Evolutionary conservation across 2,329 filamentous ascomycete species (phyloP).

Genomic region (Clonostachys chloroleuca): DNA sequence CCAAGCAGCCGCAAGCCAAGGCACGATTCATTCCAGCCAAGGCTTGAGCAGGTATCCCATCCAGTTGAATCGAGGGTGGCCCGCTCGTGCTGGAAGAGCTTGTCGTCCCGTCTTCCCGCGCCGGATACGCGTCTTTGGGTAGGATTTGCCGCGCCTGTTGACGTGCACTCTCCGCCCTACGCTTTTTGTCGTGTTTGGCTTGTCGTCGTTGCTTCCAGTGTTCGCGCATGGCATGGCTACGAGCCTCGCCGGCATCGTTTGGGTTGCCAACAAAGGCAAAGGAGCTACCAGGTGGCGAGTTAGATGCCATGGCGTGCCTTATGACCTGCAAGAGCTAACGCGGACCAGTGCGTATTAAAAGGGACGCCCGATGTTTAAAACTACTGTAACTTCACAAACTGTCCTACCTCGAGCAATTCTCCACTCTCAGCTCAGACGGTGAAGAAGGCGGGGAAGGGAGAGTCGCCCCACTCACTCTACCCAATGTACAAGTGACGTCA

Average conservation of each 20-base stretch:
- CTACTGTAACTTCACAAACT: too few species aligned
- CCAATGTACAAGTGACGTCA: background rate
- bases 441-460: too few species aligned
- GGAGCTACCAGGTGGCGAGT: background rate
- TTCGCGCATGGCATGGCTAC: slow-evolving; percentile 28
- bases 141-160: background rate
- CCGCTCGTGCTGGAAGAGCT: slow-evolving; percentile 1
- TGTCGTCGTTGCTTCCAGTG: slow-evolving; percentile 24
- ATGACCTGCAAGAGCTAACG: background rate
- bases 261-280: background rate
- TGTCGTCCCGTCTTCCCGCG: background rate
- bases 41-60: slow-evolving; percentile 10
- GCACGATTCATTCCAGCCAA: slow-evolving; percentile 19
- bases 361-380: background rate
- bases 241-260: background rate
- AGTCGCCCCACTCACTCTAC: too few species aligned
- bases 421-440: too few species aligned
- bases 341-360: background rate
- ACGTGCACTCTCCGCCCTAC: background rate
- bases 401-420: too few species aligned
- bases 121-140: background rate
- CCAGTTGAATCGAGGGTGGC: background rate
- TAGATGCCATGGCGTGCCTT: background rate
- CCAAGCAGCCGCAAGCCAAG: slow-evolving; percentile 15
- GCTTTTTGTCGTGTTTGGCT: slow-evolving; percentile 3